Conservation (phyloP, 495 filamentous ascomycete genomes). For the Penicillium paradoxum region DNA sequence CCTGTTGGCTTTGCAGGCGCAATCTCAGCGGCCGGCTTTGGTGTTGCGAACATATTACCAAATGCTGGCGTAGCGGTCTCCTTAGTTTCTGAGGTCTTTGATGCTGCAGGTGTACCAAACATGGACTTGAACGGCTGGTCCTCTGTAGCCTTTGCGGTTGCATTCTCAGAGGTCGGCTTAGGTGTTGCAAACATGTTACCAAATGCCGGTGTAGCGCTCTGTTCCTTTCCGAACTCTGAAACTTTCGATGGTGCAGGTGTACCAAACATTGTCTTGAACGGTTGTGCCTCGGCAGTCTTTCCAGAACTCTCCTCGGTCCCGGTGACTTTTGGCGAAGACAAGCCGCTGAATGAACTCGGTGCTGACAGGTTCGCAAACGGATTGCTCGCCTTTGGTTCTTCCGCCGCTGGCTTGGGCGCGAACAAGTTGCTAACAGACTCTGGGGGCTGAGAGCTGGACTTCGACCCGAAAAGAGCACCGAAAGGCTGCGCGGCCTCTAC, state of each 20-base stretch:
- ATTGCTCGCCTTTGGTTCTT: neutral
- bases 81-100: neutral
- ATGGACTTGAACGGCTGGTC: neutral
- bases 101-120: slow-evolving; percentile 1
- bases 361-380: slow-evolving; percentile 4
- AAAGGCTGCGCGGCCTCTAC: slow-evolving; percentile 1
- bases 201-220: neutral
- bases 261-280: slow-evolving; percentile 6
- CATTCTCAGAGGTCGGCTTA: slow-evolving; percentile 4
- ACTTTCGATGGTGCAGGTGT: neutral
- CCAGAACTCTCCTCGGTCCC: slow-evolving; percentile 1
- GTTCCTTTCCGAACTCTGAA: neutral
- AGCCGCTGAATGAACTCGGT: neutral
- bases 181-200: slow-evolving; percentile 12
- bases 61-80: neutral
- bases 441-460: neutral
- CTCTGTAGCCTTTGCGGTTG: slow-evolving; percentile 2
- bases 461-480: slow-evolving; percentile 1
- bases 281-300: neutral
- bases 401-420: slow-evolving; percentile 1
- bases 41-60: slow-evolving; percentile 9
- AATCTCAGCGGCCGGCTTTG: slow-evolving; percentile 2
- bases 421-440: slow-evolving; percentile 3
- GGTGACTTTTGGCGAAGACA: slow-evolving; percentile 1
- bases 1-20: neutral